Base-by-base conservation (phyloP, 495 filamentous ascomycete species). In the Lepraria neglecta region DNA sequence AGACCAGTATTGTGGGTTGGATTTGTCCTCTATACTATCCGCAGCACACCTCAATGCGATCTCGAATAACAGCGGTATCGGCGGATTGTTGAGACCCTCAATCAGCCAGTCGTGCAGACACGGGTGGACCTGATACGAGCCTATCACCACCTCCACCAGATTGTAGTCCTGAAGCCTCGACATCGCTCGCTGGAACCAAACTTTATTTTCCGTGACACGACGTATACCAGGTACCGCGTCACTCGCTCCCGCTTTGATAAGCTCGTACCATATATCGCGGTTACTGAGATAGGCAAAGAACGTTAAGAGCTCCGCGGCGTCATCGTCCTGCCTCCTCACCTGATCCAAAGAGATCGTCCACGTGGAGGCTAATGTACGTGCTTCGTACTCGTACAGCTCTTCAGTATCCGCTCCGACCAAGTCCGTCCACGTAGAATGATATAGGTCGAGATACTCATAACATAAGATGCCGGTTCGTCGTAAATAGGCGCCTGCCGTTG, bases 231-330 rank as follows among this genome's bases (percentile, higher is more conserved):
- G n/a, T n/a, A n/a, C n/a, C n/a, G 58, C 19, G 43, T 60, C 15
- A 17, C 47, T 40, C 15, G 52, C 33, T 0, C 52, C 58, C 46
- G 51, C n/a, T 0, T 60, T 0, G 52, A 60, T 38, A 30, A 81
- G 68, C 56, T 75, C 74, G 54, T 72, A 79, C 78, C 78, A 80
- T 43, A 80, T 69, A 67, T 82, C 77, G 59, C 76, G 75, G 62
- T 77, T 80, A 64, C 78, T 72, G 51, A 80, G 78, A 55, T 65
- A 76, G 53, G 77, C 76, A 72, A 76, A 76, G 6, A 80, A 60
- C 10, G 71, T 61, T 27, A 82, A 70, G 17, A 81, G 66, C 6
- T 72, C 52, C n/a, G 78, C 75, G 42, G 76, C 68, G 9, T 63
- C 59, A 10, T 56, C 31, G 61, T 75, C 73, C 31, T 70, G 70